Percentiles rank a stretch among this genome's conserved stretches.
These are phyloP conservation scores for Lomentospora prolificans DNA, from an alignment of 2,329 filamentous ascomycete genomes.

Conservation along the genomic window DNA sequence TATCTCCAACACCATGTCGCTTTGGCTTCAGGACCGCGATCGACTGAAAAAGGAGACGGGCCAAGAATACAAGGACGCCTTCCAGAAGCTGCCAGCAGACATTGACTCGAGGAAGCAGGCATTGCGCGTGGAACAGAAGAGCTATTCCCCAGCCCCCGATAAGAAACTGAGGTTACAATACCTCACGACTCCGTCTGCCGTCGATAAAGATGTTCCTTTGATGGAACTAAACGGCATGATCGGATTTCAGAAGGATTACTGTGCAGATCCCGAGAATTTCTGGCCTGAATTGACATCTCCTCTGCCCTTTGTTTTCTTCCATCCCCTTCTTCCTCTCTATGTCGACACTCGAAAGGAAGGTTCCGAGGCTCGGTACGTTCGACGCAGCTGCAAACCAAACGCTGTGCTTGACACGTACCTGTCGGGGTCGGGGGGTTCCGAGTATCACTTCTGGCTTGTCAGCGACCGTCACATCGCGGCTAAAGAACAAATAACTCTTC, in stretches of 20 bases:
- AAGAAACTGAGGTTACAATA: conserved; percentile 61
- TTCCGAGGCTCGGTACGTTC: conserved; percentile 76
- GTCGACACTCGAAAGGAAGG: conserved; percentile 88
- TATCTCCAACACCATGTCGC: conserved; percentile 63
- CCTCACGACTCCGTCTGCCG: conserved; percentile 40
- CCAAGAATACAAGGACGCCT: conserved; percentile 57
- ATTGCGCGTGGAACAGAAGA: conserved; percentile 43
- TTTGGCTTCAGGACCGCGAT: conserved; percentile 68
- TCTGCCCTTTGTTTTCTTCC: conserved; percentile 75
- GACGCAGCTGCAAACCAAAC: conserved; percentile 86
- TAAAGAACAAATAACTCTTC: conserved; percentile 52
- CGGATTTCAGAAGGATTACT: conserved; percentile 65
- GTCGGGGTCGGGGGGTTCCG: conserved; percentile 43
- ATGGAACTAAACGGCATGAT: conserved; percentile 71
- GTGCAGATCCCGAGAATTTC: conserved; percentile 52
- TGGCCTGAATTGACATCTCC: conserved; percentile 58
- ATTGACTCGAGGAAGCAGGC: conserved; percentile 31
- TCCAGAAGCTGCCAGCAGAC: conserved; percentile 41
- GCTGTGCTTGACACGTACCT: conserved; percentile 80
- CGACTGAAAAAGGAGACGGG: conserved; percentile 59
- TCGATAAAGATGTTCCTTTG: conserved; percentile 47
- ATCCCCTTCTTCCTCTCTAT: conserved; percentile 78
- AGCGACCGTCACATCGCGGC: conserved; percentile 66
- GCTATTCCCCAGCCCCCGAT: conserved; percentile 34
- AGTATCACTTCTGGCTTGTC: conserved; percentile 90